phyloP scores from a whole-genome alignment of 1,139 yeast genomes.

The Meyerozyma carpophila region DNA sequence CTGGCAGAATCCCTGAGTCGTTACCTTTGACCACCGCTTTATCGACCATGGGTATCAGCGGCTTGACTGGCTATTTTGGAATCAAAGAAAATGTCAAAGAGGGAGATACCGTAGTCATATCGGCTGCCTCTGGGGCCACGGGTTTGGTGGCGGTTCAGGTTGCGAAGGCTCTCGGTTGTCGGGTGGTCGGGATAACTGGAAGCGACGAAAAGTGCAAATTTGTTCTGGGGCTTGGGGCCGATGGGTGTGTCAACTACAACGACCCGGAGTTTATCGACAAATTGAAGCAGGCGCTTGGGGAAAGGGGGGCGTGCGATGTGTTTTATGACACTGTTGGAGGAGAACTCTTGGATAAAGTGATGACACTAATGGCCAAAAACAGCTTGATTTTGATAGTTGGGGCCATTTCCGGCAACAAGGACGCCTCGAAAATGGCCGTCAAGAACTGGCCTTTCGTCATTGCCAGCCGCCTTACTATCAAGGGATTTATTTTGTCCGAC shows the following conservation, averaged over 20 bases:
- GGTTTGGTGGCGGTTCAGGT: slow-evolving; percentile 27
- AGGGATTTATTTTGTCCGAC: slow-evolving; percentile 45
- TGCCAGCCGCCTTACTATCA: slow-evolving; percentile 41
- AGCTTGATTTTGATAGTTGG: slow-evolving; percentile 58
- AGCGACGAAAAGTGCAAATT: slow-evolving; percentile 23
- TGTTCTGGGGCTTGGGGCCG: slow-evolving; percentile 28
- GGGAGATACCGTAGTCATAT: slow-evolving; percentile 21
- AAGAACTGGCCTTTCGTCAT: slow-evolving; percentile 39
- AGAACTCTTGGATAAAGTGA: slow-evolving; percentile 43
- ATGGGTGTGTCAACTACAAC: slow-evolving; percentile 20
- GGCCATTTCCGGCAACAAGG: slow-evolving; percentile 55
- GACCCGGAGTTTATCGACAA: slow-evolving; percentile 35
- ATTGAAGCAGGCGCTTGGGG: slow-evolving; percentile 41
- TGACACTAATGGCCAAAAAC: slow-evolving; percentile 30
- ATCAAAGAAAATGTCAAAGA: slow-evolving; percentile 20
- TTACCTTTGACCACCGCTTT: slow-evolving; percentile 33
- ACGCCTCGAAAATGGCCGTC: slow-evolving; percentile 24
- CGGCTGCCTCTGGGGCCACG: slow-evolving; percentile 29
- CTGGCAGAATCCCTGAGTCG: slow-evolving; percentile 17
- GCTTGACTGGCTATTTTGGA: slow-evolving; percentile 27
- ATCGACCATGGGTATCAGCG: slow-evolving; percentile 35
- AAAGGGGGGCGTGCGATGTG: slow-evolving; percentile 34
- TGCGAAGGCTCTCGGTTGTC: slow-evolving; percentile 23
- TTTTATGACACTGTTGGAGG: slow-evolving; percentile 66
- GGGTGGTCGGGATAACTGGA: slow-evolving; percentile 27